A percentile compares a stretch with the other conserved stretches of the same genome.
Conservation (phyloP, 345 rosid species). For the Gossypium stocksii region DNA sequence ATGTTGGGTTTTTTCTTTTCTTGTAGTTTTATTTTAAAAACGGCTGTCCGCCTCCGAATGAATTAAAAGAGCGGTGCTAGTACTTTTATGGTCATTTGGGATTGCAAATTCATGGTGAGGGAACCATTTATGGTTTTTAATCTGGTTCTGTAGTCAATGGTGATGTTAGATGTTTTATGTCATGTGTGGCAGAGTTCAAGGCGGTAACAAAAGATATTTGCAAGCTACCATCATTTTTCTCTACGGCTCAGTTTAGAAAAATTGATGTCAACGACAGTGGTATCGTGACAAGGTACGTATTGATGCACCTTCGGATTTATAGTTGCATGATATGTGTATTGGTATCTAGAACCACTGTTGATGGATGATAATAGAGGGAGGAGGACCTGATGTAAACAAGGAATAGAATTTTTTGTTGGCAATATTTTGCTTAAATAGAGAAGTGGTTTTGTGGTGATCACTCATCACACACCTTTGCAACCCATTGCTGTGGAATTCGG, state of each 20-base stretch:
- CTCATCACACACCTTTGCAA: background rate
- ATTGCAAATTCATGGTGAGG: conserved; percentile 56
- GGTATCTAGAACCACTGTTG: background rate
- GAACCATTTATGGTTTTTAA: background rate
- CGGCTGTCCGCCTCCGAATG: conserved; percentile 69
- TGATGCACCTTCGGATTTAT: background rate
- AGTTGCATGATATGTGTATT: background rate
- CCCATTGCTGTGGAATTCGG: too few species aligned
- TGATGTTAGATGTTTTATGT: background rate
- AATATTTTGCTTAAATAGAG: background rate
- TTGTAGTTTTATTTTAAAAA: conserved; percentile 81
- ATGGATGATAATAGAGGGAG: background rate
- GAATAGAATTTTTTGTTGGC: background rate
- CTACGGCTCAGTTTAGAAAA: conserved; percentile 53
- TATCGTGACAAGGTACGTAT: conserved; percentile 60
- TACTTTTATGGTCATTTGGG: conserved; percentile 54
- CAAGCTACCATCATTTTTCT: conserved; percentile 88
- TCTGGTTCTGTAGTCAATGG: conserved; percentile 16
- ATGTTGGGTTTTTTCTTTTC: background rate
- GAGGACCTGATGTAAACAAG: background rate
- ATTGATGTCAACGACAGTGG: conserved; percentile 55
- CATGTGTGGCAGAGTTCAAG: conserved; percentile 58
- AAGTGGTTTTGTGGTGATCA: background rate
- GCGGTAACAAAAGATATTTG: conserved; percentile 64
- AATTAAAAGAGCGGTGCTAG: conserved; percentile 57